Conservation (phyloP, 208 protist genomes). For the Trypanosoma scelopori region DNA sequence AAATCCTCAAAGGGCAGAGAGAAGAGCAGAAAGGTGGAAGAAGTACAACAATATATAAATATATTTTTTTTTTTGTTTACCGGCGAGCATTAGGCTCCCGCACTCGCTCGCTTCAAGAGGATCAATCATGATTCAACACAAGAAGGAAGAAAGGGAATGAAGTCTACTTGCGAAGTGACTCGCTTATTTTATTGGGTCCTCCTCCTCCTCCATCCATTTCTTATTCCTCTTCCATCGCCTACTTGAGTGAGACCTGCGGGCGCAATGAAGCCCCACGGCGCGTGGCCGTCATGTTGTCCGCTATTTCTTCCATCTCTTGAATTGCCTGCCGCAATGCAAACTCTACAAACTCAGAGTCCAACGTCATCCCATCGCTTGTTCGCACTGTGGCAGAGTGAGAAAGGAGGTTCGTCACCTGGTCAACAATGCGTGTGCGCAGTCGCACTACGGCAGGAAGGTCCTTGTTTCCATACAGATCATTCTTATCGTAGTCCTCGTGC, state of each 20-base stretch:
- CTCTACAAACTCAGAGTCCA: slow-evolving; percentile 48
- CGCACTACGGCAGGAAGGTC: slow-evolving; percentile 60
- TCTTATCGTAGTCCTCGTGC: slow-evolving; percentile 64
- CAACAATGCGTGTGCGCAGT: slow-evolving; percentile 46
- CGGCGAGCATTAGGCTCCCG: too few species aligned
- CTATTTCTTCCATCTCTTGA: slow-evolving; percentile 69
- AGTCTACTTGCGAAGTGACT: too few species aligned
- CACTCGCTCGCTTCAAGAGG: too few species aligned
- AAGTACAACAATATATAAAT: background rate
- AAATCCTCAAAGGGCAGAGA: too few species aligned
- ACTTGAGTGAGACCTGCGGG: background rate
- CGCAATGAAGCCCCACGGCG: background rate
- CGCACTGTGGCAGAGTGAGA: slow-evolving; percentile 8
- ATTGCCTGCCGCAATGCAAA: slow-evolving; percentile 83
- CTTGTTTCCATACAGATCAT: slow-evolving; percentile 92
- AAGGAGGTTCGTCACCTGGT: slow-evolving; percentile 29
- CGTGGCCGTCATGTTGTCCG: slow-evolving; percentile 36
- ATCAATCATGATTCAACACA: too few species aligned
- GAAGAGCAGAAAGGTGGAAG: too few species aligned
- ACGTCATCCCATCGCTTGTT: slow-evolving; percentile 26
- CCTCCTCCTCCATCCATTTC: background rate
- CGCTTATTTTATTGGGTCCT: too few species aligned
- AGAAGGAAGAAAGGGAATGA: too few species aligned
- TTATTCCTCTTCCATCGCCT: slow-evolving; percentile 6
- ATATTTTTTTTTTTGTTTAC: background rate